phyloP scores from a whole-genome alignment of 208 protist genomes.

The Lotmaria passim region DNA sequence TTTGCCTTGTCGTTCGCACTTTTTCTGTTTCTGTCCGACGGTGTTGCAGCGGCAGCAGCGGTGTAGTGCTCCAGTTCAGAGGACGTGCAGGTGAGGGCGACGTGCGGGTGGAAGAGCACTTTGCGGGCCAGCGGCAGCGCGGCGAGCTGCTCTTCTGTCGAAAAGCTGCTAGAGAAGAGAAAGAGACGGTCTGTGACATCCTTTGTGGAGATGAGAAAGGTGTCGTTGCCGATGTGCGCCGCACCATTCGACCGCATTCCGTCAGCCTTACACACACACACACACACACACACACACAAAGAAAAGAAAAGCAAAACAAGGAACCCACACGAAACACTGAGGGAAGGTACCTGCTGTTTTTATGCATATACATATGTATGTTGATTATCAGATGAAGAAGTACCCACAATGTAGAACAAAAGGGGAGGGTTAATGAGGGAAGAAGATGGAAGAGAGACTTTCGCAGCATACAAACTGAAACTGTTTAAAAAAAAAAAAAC shows the following conservation, averaged over 20 bases:
- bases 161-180: slow-evolving; percentile 69
- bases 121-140: slow-evolving; percentile 41
- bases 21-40: neutral
- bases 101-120: slow-evolving; percentile 27
- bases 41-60: neutral
- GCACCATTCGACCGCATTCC: slow-evolving; percentile 84
- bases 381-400: too few relatives aligned
- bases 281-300: too few relatives aligned
- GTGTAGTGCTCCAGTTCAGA: slow-evolving; percentile 20
- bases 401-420: too few relatives aligned
- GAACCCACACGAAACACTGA: neutral
- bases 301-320: slow-evolving; percentile 15
- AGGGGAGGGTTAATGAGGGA: too few relatives aligned
- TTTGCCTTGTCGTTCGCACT: neutral
- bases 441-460: neutral
- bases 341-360: too few relatives aligned
- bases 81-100: slow-evolving; percentile 17
- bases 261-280: too few relatives aligned
- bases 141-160: slow-evolving; percentile 41
- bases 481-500: too few relatives aligned
- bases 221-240: slow-evolving; percentile 82
- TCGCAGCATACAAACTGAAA: too few relatives aligned
- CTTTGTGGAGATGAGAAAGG: slow-evolving; percentile 60
- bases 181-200: slow-evolving; percentile 49
- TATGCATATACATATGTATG: neutral